phyloP scores from a whole-genome alignment of 2,329 filamentous ascomycete genomes.

The Raffaelea albimanens region DNA sequence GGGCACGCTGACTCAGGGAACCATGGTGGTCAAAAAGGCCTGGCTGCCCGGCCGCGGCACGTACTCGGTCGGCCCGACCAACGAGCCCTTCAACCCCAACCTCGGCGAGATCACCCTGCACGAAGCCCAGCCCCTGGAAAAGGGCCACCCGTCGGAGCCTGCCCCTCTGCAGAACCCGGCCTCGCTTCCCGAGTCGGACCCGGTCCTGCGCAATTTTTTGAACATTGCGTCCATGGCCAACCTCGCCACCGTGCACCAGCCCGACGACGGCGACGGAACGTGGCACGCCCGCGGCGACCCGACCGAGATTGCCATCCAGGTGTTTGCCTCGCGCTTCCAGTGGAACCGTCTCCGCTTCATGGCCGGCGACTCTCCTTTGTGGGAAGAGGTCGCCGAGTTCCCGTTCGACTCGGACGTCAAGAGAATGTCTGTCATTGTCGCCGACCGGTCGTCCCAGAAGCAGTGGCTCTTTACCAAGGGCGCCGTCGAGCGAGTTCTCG shows the following conservation, averaged over 20 bases:
- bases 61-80: constrained; percentile 44
- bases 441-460: constrained; percentile 17
- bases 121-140: not conserved
- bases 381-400: constrained; percentile 47
- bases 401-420: constrained; percentile 58
- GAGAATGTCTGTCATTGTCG: constrained; percentile 56
- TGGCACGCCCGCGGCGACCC: constrained; percentile 53
- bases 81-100: constrained; percentile 21
- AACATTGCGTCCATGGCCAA: constrained; percentile 52
- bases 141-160: not conserved
- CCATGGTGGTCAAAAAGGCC: constrained; percentile 42
- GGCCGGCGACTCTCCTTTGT: constrained; percentile 27
- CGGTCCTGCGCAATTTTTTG: constrained; percentile 19
- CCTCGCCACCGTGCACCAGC: constrained; percentile 44
- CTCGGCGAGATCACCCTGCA: not conserved
- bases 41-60: constrained; percentile 51
- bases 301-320: constrained; percentile 60
- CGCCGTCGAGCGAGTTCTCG: constrained; percentile 52
- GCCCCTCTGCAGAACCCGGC: not conserved
- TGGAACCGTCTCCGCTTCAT: constrained; percentile 42
- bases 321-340: constrained; percentile 55
- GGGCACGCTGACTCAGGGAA: constrained; percentile 54
- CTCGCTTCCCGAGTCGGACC: not conserved
- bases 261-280: constrained; percentile 19
- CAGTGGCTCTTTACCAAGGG: constrained; percentile 37